phyloP scores from a whole-genome alignment of 805 yeast species.

The Cyberlindnera veronae region DNA sequence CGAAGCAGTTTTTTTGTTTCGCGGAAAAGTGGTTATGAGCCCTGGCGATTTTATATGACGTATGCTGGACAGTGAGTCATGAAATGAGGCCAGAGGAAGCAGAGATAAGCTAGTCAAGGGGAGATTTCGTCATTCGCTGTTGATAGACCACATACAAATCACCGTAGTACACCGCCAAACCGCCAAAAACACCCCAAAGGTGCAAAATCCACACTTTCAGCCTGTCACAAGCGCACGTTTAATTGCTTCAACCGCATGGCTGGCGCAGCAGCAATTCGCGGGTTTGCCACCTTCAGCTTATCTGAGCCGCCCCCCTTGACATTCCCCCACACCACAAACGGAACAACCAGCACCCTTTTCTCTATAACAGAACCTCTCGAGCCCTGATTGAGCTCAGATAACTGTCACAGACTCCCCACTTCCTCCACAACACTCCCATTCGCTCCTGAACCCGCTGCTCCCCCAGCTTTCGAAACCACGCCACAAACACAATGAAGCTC shows the following conservation, averaged over 20 bases:
- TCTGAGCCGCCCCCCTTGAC: no score
- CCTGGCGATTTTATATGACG: no score
- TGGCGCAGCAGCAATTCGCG: conserved; percentile 1
- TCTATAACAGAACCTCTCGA: neutral
- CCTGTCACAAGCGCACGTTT: no score
- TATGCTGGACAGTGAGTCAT: no score
- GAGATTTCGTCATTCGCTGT: no score
- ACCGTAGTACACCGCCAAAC: no score
- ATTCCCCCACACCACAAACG: neutral
- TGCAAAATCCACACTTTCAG: conserved; percentile 1
- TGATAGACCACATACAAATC: no score
- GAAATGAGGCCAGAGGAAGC: no score
- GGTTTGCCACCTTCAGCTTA: neutral
- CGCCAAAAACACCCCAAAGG: no score
- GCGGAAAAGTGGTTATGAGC: neutral
- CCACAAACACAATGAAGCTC: conserved; percentile 22
- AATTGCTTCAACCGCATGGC: no score
- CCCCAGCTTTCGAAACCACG: neutral
- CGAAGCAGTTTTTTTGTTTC: conserved; percentile 33
- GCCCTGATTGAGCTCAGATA: neutral
- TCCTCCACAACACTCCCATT: neutral
- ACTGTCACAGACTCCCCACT: neutral
- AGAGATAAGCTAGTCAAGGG: no score
- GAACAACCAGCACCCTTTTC: no score
- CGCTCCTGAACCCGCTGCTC: conserved; percentile 1